phyloP scores from a whole-genome alignment of 1,139 yeast species.

The Pneumocystis wakefieldiae region DNA sequence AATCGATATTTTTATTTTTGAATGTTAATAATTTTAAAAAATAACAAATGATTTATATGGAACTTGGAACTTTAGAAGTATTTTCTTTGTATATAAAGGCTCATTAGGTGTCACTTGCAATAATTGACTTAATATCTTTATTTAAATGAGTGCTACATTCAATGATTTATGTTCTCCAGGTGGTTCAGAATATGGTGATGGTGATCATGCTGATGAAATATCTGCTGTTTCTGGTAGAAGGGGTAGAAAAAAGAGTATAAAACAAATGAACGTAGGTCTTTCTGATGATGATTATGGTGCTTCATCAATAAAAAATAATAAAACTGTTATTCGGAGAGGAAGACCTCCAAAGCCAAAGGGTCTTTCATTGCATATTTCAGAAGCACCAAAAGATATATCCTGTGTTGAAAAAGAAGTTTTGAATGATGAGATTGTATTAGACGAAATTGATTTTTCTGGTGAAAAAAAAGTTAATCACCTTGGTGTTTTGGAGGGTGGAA shows the following conservation, averaged over 20 bases:
- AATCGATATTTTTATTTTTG: neutral
- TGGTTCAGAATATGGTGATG: neutral
- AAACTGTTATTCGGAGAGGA: neutral
- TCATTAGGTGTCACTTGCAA: neutral
- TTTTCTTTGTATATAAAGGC: neutral
- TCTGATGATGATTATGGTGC: neutral
- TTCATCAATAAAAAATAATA: neutral
- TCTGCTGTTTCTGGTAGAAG: neutral
- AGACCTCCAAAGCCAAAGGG: neutral
- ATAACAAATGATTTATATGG: neutral
- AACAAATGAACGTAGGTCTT: neutral
- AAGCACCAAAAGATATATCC: neutral
- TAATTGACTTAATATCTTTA: neutral
- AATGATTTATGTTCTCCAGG: neutral
- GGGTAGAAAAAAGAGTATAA: neutral
- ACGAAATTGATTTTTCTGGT: slow-evolving; percentile 60
- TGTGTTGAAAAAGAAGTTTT: slow-evolving; percentile 25
- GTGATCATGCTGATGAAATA: neutral
- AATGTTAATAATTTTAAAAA: neutral
- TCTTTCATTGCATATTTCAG: neutral
- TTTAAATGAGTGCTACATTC: neutral
- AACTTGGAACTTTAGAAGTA: neutral
- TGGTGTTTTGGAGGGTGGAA: slow-evolving; percentile 61
- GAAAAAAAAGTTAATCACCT: slow-evolving; percentile 51
- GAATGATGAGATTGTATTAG: slow-evolving; percentile 73